These are phyloP conservation scores for Agastache rugosa DNA, from an alignment of 257 asterid species.

Conservation along the genomic window DNA sequence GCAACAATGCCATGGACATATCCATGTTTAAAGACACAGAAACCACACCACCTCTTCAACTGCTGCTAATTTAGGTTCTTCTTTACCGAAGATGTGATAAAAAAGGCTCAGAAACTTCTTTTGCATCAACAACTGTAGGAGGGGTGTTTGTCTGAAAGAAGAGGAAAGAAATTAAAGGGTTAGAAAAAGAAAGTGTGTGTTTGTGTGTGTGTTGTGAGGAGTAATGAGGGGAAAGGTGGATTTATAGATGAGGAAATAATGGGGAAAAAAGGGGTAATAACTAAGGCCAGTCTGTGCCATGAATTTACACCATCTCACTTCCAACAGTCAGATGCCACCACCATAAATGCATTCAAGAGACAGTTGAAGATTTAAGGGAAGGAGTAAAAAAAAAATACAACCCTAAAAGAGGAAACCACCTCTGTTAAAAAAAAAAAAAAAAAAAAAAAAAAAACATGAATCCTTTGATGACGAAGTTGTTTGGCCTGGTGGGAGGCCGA, in stretches of 20 bases:
- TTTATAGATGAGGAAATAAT: conserved; percentile 62
- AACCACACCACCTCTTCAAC: neutral
- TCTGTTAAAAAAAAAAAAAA: too few relatives aligned
- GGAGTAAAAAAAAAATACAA: conserved; percentile 27
- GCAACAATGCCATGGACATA: conserved; percentile 57
- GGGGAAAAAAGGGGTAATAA: conserved; percentile 49
- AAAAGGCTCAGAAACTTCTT: conserved; percentile 6
- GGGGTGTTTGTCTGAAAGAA: conserved; percentile 18
- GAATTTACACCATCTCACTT: conserved; percentile 56
- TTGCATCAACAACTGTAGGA: conserved; percentile 3
- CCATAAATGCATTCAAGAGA: conserved; percentile 69
- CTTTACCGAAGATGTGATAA: conserved; percentile 12
- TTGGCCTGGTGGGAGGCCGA: too few relatives aligned
- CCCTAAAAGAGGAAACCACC: conserved; percentile 39
- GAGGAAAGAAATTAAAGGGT: neutral
- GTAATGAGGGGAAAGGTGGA: conserved; percentile 32
- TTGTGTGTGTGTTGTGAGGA: conserved; percentile 37
- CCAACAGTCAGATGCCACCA: conserved; percentile 56
- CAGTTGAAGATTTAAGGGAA: conserved; percentile 54
- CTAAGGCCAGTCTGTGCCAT: conserved; percentile 73
- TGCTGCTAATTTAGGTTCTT: neutral
- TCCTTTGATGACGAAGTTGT: too few relatives aligned
- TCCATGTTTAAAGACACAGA: conserved; percentile 52
- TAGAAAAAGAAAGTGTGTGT: neutral
- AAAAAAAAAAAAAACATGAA: too few relatives aligned